Conservation (phyloP, 352 stramenopile species). For the Pythium pyrilobum region DNA sequence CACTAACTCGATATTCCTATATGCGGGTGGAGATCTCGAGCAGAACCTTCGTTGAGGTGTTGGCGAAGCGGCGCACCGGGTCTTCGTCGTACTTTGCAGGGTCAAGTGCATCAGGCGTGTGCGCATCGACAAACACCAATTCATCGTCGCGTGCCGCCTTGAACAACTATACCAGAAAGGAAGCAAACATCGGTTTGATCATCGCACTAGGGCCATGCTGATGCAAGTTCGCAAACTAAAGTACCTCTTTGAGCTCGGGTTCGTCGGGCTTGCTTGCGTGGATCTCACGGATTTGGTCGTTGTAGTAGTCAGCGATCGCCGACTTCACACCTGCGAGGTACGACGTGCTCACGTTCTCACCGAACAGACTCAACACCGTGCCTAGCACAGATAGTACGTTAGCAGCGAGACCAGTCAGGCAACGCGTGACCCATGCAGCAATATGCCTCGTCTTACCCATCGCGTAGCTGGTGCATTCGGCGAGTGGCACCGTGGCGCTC, state of each 20-base stretch:
- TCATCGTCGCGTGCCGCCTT: constrained; percentile 68
- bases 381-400: constrained; percentile 16
- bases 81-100: constrained; percentile 32
- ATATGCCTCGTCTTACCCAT: constrained; percentile 30
- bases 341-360: constrained; percentile 55
- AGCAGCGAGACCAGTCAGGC: background rate
- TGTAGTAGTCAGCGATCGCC: constrained; percentile 83
- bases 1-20: background rate
- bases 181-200: no score
- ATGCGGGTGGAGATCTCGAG: constrained; percentile 24
- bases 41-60: constrained; percentile 50
- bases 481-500: constrained; percentile 48
- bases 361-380: constrained; percentile 37
- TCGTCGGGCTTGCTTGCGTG: constrained; percentile 56
- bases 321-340: constrained; percentile 71
- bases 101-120: constrained; percentile 43
- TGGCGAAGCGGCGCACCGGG: constrained; percentile 43
- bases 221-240: no score
- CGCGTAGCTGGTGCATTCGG: constrained; percentile 43
- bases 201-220: background rate
- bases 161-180: constrained; percentile 66
- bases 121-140: constrained; percentile 58
- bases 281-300: constrained; percentile 87
- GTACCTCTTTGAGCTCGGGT: constrained; percentile 54
- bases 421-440: background rate